Percentiles rank a stretch among this genome's conserved stretches.
Conservation (phyloP, 2,329 filamentous ascomycete genomes). For the Pyricularia sp. region DNA sequence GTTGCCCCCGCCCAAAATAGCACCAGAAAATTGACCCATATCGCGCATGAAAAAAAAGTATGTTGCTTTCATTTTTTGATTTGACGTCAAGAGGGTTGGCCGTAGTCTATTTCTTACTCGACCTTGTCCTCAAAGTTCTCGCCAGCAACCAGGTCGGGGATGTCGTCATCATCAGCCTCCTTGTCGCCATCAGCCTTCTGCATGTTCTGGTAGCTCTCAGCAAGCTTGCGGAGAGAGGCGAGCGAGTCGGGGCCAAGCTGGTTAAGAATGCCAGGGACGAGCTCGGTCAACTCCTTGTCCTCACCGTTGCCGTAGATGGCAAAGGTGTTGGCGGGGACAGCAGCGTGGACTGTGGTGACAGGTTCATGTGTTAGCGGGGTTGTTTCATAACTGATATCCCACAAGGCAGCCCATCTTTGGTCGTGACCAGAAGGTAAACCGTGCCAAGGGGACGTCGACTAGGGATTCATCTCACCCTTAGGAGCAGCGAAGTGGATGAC, state of each 20-base stretch:
- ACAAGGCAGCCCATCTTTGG: background rate
- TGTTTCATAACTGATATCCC: background rate
- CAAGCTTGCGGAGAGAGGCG: constrained; percentile 92
- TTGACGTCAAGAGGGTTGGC: background rate
- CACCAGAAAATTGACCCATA: background rate
- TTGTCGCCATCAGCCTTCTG: constrained; percentile 84
- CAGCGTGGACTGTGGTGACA: constrained; percentile 70
- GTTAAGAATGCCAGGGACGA: constrained; percentile 98
- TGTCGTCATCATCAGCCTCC: constrained; percentile 78
- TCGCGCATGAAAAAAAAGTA: background rate
- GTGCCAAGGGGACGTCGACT: background rate
- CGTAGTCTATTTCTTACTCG: constrained; percentile 46
- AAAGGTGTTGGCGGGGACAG: constrained; percentile 96
- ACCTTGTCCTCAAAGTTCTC: constrained; percentile 98
- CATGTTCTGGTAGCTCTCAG: constrained; percentile 98
- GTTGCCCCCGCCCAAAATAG: background rate
- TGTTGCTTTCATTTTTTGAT: background rate
- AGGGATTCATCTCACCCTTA: constrained; percentile 57
- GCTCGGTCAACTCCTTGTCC: constrained; percentile 99
- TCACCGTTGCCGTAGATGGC: constrained; percentile 98
- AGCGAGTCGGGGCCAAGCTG: constrained; percentile 98
- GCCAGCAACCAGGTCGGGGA: constrained; percentile 90
- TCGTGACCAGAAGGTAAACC: background rate
- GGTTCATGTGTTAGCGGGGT: background rate
- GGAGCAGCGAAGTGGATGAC: constrained; percentile 98